These are phyloP conservation scores for Tricholoma flavovirens DNA, from an alignment of 768 basidiomycete genomes.

Conservation along the genomic window DNA sequence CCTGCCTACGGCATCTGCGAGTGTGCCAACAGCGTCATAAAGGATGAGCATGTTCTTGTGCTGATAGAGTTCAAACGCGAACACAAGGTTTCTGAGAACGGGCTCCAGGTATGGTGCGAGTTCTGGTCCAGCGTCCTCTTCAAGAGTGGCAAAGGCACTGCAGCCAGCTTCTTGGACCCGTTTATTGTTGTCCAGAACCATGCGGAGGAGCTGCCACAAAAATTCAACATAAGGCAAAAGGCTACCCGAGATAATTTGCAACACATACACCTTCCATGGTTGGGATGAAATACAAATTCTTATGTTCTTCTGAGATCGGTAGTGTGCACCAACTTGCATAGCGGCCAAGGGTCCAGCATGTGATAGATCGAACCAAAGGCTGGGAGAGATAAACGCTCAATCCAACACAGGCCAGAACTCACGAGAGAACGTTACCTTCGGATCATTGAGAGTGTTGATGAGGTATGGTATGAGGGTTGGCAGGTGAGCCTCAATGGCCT, in stretches of 20 bases:
- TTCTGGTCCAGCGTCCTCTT: conserved; percentile 91
- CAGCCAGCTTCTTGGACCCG: conserved; percentile 99
- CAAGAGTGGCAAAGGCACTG: conserved; percentile 96
- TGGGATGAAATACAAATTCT: conserved; percentile 86
- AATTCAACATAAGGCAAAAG: not conserved
- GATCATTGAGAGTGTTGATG: conserved; percentile 83
- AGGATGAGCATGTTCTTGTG: conserved; percentile 99
- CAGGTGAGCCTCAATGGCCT: conserved; percentile 90
- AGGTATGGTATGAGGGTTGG: conserved; percentile 92
- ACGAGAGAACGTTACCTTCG: conserved; percentile 58
- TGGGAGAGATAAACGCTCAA: conserved; percentile 25
- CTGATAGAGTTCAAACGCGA: conserved; percentile 97
- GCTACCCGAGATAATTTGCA: not conserved
- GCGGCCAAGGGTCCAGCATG: conserved; percentile 98
- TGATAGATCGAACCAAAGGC: conserved; percentile 97
- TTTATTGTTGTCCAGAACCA: conserved; percentile 98
- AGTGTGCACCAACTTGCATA: conserved; percentile 98
- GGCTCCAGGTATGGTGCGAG: conserved; percentile 94
- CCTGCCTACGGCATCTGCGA: conserved; percentile 92
- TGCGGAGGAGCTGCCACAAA: conserved; percentile 75
- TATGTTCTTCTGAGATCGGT: conserved; percentile 79
- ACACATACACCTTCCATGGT: conserved; percentile 90
- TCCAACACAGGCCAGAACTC: not conserved
- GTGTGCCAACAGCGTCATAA: conserved; percentile 97
- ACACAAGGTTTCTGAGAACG: conserved; percentile 88